phyloP scores from a whole-genome alignment of 768 basidiomycete species.

The Tricholoma terreum region DNA sequence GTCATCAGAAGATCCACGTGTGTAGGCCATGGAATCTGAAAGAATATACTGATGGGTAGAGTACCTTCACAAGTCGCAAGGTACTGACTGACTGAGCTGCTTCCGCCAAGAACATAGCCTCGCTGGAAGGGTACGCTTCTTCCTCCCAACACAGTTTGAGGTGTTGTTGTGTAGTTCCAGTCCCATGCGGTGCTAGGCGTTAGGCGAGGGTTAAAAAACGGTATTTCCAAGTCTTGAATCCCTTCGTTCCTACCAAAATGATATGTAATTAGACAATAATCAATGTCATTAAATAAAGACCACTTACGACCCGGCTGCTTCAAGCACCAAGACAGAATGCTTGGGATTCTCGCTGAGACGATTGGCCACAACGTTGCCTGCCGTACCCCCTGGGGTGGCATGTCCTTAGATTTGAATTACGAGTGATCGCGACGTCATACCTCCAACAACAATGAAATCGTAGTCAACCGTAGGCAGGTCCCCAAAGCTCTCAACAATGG shows the following conservation, averaged over 20 bases:
- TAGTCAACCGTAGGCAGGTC: constrained; percentile 11
- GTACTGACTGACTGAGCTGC: constrained; percentile 26
- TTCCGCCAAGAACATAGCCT: constrained; percentile 28
- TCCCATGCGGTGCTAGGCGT: constrained; percentile 15
- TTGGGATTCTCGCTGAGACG: constrained; percentile 37
- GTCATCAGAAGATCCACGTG: constrained; percentile 23
- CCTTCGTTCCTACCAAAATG: constrained; percentile 6
- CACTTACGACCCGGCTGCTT: constrained; percentile 29
- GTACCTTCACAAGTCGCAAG: background rate
- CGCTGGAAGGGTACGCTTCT: constrained; percentile 22
- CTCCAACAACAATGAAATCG: constrained; percentile 24
- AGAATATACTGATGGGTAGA: background rate
- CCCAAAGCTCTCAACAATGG: constrained; percentile 1
- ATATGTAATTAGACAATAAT: background rate
- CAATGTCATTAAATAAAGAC: background rate
- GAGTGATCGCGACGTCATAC: constrained; percentile 3
- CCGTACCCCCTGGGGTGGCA: constrained; percentile 25
- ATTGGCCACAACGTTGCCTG: constrained; percentile 17
- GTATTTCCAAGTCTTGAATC: constrained; percentile 8
- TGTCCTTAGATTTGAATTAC: constrained; percentile 24
- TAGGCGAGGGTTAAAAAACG: constrained; percentile 8
- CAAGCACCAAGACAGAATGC: constrained; percentile 39
- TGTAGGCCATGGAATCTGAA: constrained; percentile 22
- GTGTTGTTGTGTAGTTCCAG: constrained; percentile 26
- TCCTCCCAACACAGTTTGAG: constrained; percentile 22